Conservation (phyloP, 176 grass and related monocot species). For the Triticum aestivum region DNA sequence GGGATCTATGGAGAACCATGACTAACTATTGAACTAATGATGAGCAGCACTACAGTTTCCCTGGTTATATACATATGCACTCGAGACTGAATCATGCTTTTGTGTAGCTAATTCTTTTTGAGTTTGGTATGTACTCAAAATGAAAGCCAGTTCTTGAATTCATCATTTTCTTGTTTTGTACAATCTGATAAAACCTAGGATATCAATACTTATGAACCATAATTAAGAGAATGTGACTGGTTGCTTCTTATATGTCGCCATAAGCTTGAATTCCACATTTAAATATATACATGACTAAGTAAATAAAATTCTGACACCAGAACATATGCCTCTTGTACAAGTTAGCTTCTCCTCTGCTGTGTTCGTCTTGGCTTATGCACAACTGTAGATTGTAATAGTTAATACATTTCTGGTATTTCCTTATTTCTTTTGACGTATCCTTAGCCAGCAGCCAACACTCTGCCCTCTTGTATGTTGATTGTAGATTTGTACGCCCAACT, state of each 20-base stretch:
- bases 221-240: neutral
- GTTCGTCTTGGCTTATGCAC: neutral
- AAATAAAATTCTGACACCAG: neutral
- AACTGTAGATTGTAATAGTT: neutral
- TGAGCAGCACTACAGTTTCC: neutral
- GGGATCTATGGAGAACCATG: neutral
- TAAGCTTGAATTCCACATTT: constrained; percentile 1
- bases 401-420: neutral
- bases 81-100: neutral
- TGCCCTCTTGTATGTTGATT: constrained; percentile 15
- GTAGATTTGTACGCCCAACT: constrained; percentile 77
- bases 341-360: neutral
- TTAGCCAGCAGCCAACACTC: neutral
- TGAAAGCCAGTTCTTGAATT: neutral
- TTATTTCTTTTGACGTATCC: constrained; percentile 16
- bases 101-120: neutral
- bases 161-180: neutral
- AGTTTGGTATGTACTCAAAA: constrained; percentile 1
- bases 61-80: neutral
- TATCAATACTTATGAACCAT: neutral
- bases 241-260: neutral
- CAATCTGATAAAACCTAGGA: neutral
- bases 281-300: neutral
- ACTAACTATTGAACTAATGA: neutral
- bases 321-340: neutral